A percentile compares a stretch with the other conserved stretches of the same genome.
Evolutionary conservation across 1,139 yeast species (phyloP).

Genomic region (Sugiyamaella xylanicola): DNA sequence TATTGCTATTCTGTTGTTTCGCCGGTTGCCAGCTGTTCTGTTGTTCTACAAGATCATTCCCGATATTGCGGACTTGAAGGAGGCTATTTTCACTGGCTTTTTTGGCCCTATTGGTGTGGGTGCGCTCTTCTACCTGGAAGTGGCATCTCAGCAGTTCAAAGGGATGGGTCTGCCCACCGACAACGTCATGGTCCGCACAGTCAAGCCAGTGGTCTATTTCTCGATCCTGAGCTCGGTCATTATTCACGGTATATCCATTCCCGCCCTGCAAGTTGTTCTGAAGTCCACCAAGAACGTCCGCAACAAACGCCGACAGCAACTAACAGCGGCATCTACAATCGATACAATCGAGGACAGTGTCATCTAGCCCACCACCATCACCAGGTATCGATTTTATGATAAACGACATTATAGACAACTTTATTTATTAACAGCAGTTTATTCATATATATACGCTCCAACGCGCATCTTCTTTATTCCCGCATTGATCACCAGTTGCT

Average conservation of each 20-base stretch:
- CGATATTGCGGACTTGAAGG: conserved; percentile 43
- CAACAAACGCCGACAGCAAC: not conserved
- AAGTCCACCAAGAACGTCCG: not conserved
- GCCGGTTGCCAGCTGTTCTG: conserved; percentile 45
- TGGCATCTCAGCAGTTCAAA: conserved; percentile 32
- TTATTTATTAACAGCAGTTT: too few relatives aligned
- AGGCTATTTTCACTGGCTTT: conserved; percentile 48
- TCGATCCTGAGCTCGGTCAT: conserved; percentile 36
- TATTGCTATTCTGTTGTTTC: conserved; percentile 39
- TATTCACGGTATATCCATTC: conserved; percentile 40
- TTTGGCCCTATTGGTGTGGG: conserved; percentile 55
- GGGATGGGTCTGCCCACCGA: conserved; percentile 21
- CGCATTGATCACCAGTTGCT: too few relatives aligned
- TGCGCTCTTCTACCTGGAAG: conserved; percentile 40
- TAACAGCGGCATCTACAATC: not conserved
- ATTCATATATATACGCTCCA: too few relatives aligned
- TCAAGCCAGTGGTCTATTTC: conserved; percentile 37
- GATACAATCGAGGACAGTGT: conserved; percentile 3
- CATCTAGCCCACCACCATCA: too few relatives aligned
- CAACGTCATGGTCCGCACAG: conserved; percentile 26
- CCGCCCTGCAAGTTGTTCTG: conserved; percentile 24
- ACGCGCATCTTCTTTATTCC: too few relatives aligned
- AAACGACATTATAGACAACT: too few relatives aligned
- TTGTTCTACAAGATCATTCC: conserved; percentile 43
- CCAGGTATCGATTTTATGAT: too few relatives aligned